These are phyloP conservation scores for Plasmodium blacklocki DNA, from an alignment of 169 alveolate genomes.

Conservation along the genomic window DNA sequence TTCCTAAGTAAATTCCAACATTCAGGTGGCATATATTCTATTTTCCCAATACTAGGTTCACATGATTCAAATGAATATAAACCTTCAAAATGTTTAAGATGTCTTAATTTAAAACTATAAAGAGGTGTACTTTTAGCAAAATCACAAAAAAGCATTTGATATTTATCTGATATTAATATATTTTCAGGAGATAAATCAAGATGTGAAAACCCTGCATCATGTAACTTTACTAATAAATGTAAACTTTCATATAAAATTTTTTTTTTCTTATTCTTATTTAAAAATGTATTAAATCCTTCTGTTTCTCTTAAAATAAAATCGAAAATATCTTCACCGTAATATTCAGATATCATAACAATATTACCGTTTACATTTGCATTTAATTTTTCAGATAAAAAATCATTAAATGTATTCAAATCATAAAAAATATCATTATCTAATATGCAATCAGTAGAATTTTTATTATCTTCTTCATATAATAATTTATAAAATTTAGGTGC, in stretches of 20 bases:
- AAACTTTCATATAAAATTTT: constrained; percentile 72
- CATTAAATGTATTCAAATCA: constrained; percentile 62
- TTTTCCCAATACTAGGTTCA: constrained; percentile 88
- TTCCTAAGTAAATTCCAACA: constrained; percentile 83
- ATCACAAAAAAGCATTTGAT: constrained; percentile 84
- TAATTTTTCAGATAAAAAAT: constrained; percentile 24
- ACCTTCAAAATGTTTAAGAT: constrained; percentile 75
- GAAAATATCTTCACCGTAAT: constrained; percentile 81
- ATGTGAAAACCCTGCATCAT: constrained; percentile 84
- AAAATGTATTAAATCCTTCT: constrained; percentile 11
- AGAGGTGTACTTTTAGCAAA: constrained; percentile 86
- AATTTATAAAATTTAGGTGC: constrained; percentile 83
- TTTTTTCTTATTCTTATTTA: too few relatives aligned
- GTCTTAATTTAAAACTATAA: constrained; percentile 77
- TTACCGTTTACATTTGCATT: constrained; percentile 75
- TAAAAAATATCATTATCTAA: constrained; percentile 10
- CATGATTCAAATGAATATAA: constrained; percentile 82
- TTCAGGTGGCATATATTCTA: constrained; percentile 89
- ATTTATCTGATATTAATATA: constrained; percentile 80
- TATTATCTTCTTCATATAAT: constrained; percentile 77
- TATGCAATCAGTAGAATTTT: neutral
- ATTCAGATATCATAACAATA: constrained; percentile 80
- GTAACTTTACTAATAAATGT: constrained; percentile 77
- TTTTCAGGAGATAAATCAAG: constrained; percentile 88
- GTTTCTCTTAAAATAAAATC: constrained; percentile 77